Evolutionary conservation across 768 basidiomycete genomes (phyloP).

Genomic region (Boletus rubescentipes): DNA sequence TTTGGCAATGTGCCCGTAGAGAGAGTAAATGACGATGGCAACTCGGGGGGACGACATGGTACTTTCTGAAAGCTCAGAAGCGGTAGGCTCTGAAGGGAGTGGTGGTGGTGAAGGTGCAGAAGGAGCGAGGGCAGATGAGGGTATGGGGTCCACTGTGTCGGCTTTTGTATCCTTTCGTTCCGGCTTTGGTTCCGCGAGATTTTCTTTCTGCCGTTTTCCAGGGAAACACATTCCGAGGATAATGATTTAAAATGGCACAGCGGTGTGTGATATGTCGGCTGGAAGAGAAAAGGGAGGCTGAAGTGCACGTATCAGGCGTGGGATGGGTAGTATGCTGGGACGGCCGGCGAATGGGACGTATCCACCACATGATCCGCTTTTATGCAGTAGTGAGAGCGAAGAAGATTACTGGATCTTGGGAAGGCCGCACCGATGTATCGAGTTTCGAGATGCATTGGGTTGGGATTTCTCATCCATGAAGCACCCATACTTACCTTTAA

Average conservation of each 20-base stretch:
- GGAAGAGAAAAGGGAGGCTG: neutral
- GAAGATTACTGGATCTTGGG: neutral
- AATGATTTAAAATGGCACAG: neutral
- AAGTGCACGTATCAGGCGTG: constrained; percentile 23
- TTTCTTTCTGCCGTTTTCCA: constrained; percentile 36
- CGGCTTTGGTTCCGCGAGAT: constrained; percentile 30
- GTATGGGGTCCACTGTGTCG: neutral
- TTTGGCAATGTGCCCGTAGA: constrained; percentile 50
- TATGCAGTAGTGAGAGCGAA: constrained; percentile 6
- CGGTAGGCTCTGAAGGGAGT: neutral
- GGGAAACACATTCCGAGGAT: constrained; percentile 38
- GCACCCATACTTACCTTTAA: too few species aligned
- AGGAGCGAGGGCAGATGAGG: constrained; percentile 4
- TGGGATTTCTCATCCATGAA: constrained; percentile 13
- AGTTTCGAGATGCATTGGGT: neutral
- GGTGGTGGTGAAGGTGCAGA: neutral
- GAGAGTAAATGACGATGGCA: constrained; percentile 49
- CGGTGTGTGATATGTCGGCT: neutral
- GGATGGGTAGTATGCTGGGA: constrained; percentile 18
- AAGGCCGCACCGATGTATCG: constrained; percentile 1
- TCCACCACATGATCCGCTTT: constrained; percentile 18
- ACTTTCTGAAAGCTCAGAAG: neutral
- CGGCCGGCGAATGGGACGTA: constrained; percentile 12
- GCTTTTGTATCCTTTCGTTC: constrained; percentile 15
- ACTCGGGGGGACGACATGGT: constrained; percentile 34